These are phyloP conservation scores for Corchorus capsularis DNA, from an alignment of 345 rosid genomes.

Conservation along the genomic window DNA sequence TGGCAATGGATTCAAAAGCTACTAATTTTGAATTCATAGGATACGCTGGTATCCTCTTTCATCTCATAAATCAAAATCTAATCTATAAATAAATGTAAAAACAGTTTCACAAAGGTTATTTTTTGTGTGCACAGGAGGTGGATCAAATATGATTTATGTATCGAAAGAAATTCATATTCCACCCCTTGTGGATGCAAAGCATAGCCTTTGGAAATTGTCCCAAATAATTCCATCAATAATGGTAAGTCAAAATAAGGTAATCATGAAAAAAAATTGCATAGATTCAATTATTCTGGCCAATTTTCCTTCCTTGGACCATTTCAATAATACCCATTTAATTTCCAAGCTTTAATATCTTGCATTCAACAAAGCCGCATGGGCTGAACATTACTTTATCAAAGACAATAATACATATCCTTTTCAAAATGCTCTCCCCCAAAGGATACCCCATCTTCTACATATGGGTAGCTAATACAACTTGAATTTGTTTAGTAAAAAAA, in stretches of 20 bases:
- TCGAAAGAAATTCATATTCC: constrained; percentile 28
- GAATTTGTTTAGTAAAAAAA: too few relatives aligned
- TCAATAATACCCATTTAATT: not conserved
- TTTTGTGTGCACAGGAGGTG: constrained; percentile 40
- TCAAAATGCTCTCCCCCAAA: too few relatives aligned
- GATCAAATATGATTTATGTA: constrained; percentile 37
- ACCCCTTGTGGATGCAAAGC: constrained; percentile 27
- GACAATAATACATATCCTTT: not conserved
- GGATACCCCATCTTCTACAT: too few relatives aligned
- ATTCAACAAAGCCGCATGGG: not conserved
- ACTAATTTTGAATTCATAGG: too few relatives aligned
- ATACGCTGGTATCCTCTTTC: not conserved
- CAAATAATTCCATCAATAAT: not conserved
- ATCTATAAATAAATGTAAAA: not conserved
- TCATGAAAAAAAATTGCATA: too few relatives aligned
- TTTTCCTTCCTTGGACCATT: not conserved
- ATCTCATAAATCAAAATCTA: not conserved
- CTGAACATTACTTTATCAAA: not conserved
- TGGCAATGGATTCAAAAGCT: not conserved
- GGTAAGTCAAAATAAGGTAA: too few relatives aligned
- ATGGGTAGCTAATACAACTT: too few relatives aligned
- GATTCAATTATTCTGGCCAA: not conserved
- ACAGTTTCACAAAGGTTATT: constrained; percentile 17
- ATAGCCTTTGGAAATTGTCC: constrained; percentile 13
- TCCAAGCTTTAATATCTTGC: not conserved